Evolutionary conservation across 371 early-diverging fungal genomes (phyloP).

Genomic region (Rhizopus arrhizus): DNA sequence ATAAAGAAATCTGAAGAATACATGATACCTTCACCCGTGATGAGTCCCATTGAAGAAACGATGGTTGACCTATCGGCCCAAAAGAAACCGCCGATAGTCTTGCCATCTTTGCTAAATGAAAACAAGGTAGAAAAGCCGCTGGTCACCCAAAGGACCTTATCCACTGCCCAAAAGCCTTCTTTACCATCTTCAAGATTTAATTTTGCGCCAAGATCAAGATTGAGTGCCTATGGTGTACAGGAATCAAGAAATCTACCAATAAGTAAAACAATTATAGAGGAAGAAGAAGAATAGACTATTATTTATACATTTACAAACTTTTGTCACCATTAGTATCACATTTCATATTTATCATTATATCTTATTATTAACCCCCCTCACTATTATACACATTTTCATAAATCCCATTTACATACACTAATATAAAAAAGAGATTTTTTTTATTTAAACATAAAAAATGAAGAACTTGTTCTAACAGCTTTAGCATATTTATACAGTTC

Average conservation of each 20-base stretch:
- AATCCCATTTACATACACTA: background rate
- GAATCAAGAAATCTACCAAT: slow-evolving; percentile 41
- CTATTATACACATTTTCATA: background rate
- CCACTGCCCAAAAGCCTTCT: background rate
- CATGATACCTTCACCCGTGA: slow-evolving; percentile 7
- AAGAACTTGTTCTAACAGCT: slow-evolving; percentile 23
- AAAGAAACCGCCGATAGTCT: no score
- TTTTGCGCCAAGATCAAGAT: slow-evolving; percentile 39
- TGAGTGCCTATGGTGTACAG: slow-evolving; percentile 44
- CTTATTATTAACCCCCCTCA: no score
- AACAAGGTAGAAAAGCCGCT: no score
- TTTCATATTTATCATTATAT: no score
- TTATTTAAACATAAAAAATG: slow-evolving; percentile 27
- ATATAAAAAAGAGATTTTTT: background rate
- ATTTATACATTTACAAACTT: background rate
- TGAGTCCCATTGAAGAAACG: slow-evolving; percentile 14
- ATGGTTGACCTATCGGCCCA: background rate
- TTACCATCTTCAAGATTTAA: slow-evolving; percentile 26
- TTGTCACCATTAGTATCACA: background rate
- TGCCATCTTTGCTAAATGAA: no score
- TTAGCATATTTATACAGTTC: slow-evolving; percentile 18
- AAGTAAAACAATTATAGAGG: slow-evolving; percentile 64
- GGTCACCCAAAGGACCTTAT: slow-evolving; percentile 1
- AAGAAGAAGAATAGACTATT: slow-evolving; percentile 59
- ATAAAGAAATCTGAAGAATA: background rate